Percentiles rank a stretch among this genome's conserved stretches.
These are phyloP conservation scores for Stagonosporopsis rhizophila DNA, from an alignment of 2,329 filamentous ascomycete species.

Conservation along the genomic window DNA sequence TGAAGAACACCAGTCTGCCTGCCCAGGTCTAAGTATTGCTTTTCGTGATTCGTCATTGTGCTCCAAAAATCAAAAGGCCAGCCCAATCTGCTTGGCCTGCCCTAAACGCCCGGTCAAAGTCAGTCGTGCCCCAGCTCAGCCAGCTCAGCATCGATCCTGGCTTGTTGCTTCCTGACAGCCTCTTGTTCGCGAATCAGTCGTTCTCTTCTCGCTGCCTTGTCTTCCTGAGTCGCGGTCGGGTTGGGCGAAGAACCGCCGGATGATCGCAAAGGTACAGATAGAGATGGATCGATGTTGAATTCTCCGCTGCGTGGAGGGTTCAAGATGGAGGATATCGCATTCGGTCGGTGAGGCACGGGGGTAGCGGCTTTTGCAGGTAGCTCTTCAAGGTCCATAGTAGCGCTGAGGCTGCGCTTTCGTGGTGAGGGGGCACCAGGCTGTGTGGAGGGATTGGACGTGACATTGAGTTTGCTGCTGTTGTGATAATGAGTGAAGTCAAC, in stretches of 20 bases:
- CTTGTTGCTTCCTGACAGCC: slow-evolving; percentile 41
- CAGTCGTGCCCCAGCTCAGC: slow-evolving; percentile 42
- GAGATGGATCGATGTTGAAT: slow-evolving; percentile 42
- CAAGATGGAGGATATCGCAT: slow-evolving; percentile 45
- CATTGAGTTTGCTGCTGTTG: slow-evolving; percentile 16
- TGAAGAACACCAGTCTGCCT: background rate
- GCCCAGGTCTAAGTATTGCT: slow-evolving; percentile 8
- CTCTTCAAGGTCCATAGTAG: slow-evolving; percentile 40
- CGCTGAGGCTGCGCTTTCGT: slow-evolving; percentile 48
- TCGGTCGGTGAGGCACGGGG: slow-evolving; percentile 41
- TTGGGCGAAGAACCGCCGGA: slow-evolving; percentile 32
- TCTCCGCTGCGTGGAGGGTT: slow-evolving; percentile 39
- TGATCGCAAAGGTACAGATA: slow-evolving; percentile 31
- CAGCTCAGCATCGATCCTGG: slow-evolving; percentile 40
- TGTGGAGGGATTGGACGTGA: slow-evolving; percentile 25
- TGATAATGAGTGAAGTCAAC: slow-evolving; percentile 49
- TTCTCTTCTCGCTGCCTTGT: slow-evolving; percentile 40
- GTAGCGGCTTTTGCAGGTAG: slow-evolving; percentile 23
- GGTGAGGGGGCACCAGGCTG: slow-evolving; percentile 36
- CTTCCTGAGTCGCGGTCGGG: slow-evolving; percentile 31
- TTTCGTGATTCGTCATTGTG: slow-evolving; percentile 14
- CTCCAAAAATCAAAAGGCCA: slow-evolving; percentile 6
- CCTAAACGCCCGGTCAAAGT: slow-evolving; percentile 12
- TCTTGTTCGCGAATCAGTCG: slow-evolving; percentile 41
- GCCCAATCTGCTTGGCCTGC: slow-evolving; percentile 2